Evolutionary conservation across 139 green algal species (phyloP), one percentile per base, ranked within the genome.

Genomic region (Tetraselmis chui): DNA sequence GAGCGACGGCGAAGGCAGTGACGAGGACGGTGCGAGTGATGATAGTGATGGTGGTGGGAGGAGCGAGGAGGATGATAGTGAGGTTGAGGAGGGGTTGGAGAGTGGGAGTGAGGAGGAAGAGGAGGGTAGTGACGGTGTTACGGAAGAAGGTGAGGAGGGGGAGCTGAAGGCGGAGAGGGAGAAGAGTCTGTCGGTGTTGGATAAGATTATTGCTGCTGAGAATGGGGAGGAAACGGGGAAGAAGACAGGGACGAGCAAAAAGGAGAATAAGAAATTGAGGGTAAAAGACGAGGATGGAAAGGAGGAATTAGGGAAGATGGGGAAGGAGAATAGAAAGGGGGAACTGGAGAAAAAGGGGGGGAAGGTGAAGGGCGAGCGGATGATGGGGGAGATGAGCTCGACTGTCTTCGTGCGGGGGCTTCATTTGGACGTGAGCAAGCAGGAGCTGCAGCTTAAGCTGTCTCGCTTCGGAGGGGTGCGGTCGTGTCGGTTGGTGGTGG

Each of bases 331-430:
- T 2, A 29, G 28, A 29, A 77, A 77, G 74, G 74, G 28, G 75
- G 26, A 59, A 75, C 27, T n/a, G 31, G 75, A 45, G 31, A 75
- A 79, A 32, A 67, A 1, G 5, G 59, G 58, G 18, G 83, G 76
- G 23, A 74, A 77, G 0, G 80, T 59, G 29, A 29, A 80, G 11
- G 45, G 11, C 45, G 45, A 67, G 45, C 5, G 18, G 45, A 5
- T 67, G 45, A 5, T 25, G 1, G 80, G 32, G 67, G 32, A 76
- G 74, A 32, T 89, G 1, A 25, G 25, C 29, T 67, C 59, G 30
- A 96, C 93, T 0, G 92, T 97, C 67, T 97, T 97, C 89, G 89
- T 97, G 76, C 87, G 94, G 0, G 87, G 88, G 0, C 81, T 97
- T 74, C 85, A 92, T 0, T 75, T 92, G 79, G 93, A 96, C 81